phyloP scores from a whole-genome alignment of 139 green algal genomes.

The Ostreobium quekettii region DNA sequence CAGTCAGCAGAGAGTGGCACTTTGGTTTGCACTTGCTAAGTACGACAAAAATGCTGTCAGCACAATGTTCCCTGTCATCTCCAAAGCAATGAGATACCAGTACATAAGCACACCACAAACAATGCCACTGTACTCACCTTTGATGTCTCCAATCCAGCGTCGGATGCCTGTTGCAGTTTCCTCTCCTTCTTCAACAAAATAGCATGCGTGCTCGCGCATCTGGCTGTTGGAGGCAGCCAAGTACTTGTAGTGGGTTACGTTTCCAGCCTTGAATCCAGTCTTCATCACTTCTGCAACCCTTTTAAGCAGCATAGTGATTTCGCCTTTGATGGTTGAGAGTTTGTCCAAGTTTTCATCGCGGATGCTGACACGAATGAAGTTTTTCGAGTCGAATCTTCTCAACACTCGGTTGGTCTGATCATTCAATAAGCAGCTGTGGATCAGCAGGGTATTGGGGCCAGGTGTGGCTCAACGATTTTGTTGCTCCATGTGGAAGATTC shows the following conservation, averaged over 20 bases:
- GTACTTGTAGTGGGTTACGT: constrained; percentile 1
- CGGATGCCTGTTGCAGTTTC: not conserved
- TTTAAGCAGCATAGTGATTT: not conserved
- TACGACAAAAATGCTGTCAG: too few species aligned
- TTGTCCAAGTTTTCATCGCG: constrained; percentile 13
- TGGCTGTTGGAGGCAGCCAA: constrained; percentile 19
- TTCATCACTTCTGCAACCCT: not conserved
- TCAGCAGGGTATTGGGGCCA: not conserved
- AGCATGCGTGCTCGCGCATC: constrained; percentile 8
- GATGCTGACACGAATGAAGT: constrained; percentile 11
- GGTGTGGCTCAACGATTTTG: not conserved
- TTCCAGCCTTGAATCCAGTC: constrained; percentile 4
- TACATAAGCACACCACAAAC: too few species aligned
- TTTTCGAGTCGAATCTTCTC: not conserved
- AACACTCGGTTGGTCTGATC: constrained; percentile 12
- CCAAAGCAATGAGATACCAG: too few species aligned
- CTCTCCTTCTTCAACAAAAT: constrained; percentile 8
- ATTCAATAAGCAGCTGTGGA: not conserved
- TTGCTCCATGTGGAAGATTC: not conserved
- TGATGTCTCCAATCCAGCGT: not conserved
- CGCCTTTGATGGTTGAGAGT: constrained; percentile 5
- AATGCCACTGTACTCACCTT: not conserved
- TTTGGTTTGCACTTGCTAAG: too few species aligned
- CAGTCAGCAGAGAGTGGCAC: too few species aligned
- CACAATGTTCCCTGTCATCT: too few species aligned